Evolutionary conservation across 1,284 basidiomycete genomes (phyloP).

Genomic region (Ustilago curta): DNA sequence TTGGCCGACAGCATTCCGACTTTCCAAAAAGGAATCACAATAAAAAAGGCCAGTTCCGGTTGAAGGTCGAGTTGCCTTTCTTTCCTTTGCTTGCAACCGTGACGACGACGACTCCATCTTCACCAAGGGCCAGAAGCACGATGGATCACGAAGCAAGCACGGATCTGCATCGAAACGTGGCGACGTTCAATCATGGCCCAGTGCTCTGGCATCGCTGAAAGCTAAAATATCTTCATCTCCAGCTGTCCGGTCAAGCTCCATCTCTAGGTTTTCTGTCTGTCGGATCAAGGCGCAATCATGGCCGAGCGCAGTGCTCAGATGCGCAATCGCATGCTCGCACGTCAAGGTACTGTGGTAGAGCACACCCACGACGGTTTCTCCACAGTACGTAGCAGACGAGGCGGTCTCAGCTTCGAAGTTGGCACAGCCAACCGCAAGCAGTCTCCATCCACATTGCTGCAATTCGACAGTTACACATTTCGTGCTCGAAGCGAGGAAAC

Average conservation of each 20-base stretch:
- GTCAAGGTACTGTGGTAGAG: slow-evolving; percentile 40
- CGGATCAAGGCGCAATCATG: slow-evolving; percentile 37
- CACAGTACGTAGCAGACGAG: slow-evolving; percentile 37
- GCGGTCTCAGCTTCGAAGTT: slow-evolving; percentile 46
- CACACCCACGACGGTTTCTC: slow-evolving; percentile 25
- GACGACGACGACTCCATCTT: neutral
- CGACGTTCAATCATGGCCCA: slow-evolving; percentile 35
- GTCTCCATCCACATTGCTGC: slow-evolving; percentile 25
- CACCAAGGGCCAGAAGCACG: neutral
- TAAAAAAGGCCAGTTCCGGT: slow-evolving; percentile 51
- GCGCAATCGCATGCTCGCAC: slow-evolving; percentile 31
- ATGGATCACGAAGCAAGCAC: neutral
- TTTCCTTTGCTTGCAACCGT: slow-evolving; percentile 41
- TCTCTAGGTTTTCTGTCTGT: slow-evolving; percentile 7
- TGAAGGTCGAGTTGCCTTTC: slow-evolving; percentile 52
- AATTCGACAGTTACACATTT: slow-evolving; percentile 21
- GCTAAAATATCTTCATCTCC: slow-evolving; percentile 20
- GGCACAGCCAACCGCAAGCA: slow-evolving; percentile 25
- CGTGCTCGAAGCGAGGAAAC: slow-evolving; percentile 2
- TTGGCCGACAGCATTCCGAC: slow-evolving; percentile 4
- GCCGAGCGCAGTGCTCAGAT: slow-evolving; percentile 58
- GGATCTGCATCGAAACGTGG: slow-evolving; percentile 17
- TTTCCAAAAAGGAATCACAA: neutral
- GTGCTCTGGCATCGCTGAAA: slow-evolving; percentile 20
- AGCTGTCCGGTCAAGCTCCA: slow-evolving; percentile 9